Evolutionary conservation across 2,329 filamentous ascomycete genomes (phyloP).

Genomic region (Chaetomiaceae sp.): DNA sequence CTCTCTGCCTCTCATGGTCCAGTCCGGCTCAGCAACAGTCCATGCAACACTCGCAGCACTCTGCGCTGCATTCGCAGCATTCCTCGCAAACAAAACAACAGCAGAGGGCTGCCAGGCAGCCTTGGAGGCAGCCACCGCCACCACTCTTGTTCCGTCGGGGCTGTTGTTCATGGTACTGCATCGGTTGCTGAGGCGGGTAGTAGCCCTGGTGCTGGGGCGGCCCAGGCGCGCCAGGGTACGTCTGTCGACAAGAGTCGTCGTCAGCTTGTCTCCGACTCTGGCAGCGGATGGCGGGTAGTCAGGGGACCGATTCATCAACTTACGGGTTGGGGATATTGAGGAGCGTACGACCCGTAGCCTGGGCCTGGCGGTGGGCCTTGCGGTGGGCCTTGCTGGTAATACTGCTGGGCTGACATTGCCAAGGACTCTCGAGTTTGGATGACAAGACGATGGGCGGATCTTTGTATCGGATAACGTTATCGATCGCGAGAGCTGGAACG

Average conservation of each 20-base stretch:
- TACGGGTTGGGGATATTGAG: slow-evolving; percentile 42
- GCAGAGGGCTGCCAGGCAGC: slow-evolving; percentile 44
- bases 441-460: background rate
- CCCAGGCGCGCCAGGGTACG: slow-evolving; percentile 33
- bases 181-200: slow-evolving; percentile 41
- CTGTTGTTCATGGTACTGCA: slow-evolving; percentile 43
- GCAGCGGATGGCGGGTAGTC: background rate
- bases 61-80: slow-evolving; percentile 45
- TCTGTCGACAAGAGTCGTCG: slow-evolving; percentile 23
- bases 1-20: background rate
- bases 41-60: slow-evolving; percentile 40
- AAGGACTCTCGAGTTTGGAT: slow-evolving; percentile 4
- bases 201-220: slow-evolving; percentile 32
- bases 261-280: slow-evolving; percentile 10
- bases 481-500: background rate
- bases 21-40: slow-evolving; percentile 30
- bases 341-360: slow-evolving; percentile 28
- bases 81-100: slow-evolving; percentile 49
- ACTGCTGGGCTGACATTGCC: slow-evolving; percentile 33
- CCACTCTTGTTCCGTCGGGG: slow-evolving; percentile 34
- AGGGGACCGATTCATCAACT: slow-evolving; percentile 19
- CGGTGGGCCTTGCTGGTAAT: slow-evolving; percentile 36
- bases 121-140: slow-evolving; percentile 39
- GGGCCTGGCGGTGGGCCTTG: slow-evolving; percentile 23
- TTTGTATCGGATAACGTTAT: too few species aligned